Evolutionary conservation across 1,139 yeast species (phyloP), one percentile per base, ranked within the genome.

Genomic region (Blastobotrys raffinosifermentans): DNA sequence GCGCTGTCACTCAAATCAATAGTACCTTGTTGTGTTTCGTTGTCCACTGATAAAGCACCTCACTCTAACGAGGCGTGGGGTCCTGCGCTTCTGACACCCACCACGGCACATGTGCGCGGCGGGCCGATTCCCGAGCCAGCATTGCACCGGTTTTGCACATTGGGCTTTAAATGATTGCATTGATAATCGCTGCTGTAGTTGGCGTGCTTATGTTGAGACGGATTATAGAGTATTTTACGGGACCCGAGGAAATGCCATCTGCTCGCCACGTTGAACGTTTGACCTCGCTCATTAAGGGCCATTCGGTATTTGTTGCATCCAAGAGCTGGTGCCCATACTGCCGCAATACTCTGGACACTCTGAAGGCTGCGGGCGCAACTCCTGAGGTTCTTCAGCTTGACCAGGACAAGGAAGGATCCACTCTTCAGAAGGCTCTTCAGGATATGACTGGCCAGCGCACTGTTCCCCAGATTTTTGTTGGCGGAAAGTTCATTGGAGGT

Each of bases 401-500:
- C 31, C 34, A 43, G 19, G 43, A 39, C 32, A 50, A 55, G 15
- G 79, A 80, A 35, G 89, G 87, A 29, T 56, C 60, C 13, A 80
- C 71, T n/a, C 75, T 89, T 51, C 97, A 91, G 66, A 80, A 72
- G 35, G 94, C 93, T 41, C 71, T 91, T 46, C 60, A 57, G 32
- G 78, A 81, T 55, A 62, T 86, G 47, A 81, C 94, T 29, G 94
- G 96, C 45, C 97, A 91, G 69, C 72, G 77, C 51, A 86, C 96
- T 27, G 97, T 91, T 42, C 98, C 98, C 46, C 89, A 83, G 63
- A 75, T 91, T 48, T 87, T 81, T 66, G 87, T 91, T 59, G 78
- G 73, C 36, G 96, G 95, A 43, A 72, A 85, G 64, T 96, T 86
- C 67, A 77, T 91, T 54, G 98, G 98, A 45, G 98, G 98, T 43